Conservation (phyloP, 129 eudicot genomes). For the Flaveria bidentis region DNA sequence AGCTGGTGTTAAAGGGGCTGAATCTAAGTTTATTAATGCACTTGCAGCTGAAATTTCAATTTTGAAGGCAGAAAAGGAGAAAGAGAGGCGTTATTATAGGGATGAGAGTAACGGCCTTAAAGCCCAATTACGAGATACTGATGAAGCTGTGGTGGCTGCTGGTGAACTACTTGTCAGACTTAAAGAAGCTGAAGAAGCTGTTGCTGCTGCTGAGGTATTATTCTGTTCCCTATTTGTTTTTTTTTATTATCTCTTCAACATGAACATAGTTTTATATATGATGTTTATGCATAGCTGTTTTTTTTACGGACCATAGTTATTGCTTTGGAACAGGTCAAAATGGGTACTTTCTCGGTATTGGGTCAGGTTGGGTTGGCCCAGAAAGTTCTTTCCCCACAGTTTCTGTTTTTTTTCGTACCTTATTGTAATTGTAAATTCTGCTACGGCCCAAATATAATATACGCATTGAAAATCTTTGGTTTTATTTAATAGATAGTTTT, state of each 20-base stretch:
- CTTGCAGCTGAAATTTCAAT: slow-evolving; percentile 83
- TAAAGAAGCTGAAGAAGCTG: slow-evolving; percentile 90
- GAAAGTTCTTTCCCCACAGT: neutral
- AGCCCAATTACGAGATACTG: slow-evolving; percentile 85
- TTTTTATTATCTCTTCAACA: no score
- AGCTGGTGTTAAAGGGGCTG: slow-evolving; percentile 86
- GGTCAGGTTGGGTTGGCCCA: neutral
- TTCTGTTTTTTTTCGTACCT: no score
- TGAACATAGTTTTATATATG: no score
- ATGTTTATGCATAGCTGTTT: no score
- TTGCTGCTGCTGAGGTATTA: slow-evolving; percentile 77
- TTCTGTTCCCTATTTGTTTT: neutral
- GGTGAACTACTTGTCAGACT: slow-evolving; percentile 93
- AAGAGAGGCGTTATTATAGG: slow-evolving; percentile 60
- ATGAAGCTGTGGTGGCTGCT: slow-evolving; percentile 97
- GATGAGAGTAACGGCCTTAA: slow-evolving; percentile 83
- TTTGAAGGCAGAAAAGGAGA: slow-evolving; percentile 74
- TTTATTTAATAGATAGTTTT: no score
- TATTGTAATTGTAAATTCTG: no score
- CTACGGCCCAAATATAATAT: no score
- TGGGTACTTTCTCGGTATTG: neutral
- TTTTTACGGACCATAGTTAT: no score
- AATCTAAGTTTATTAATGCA: slow-evolving; percentile 73
- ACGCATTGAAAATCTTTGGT: neutral
- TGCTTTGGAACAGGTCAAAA: neutral